Conservation (phyloP, 208 protist species). For the Trypanosoma grayi region DNA sequence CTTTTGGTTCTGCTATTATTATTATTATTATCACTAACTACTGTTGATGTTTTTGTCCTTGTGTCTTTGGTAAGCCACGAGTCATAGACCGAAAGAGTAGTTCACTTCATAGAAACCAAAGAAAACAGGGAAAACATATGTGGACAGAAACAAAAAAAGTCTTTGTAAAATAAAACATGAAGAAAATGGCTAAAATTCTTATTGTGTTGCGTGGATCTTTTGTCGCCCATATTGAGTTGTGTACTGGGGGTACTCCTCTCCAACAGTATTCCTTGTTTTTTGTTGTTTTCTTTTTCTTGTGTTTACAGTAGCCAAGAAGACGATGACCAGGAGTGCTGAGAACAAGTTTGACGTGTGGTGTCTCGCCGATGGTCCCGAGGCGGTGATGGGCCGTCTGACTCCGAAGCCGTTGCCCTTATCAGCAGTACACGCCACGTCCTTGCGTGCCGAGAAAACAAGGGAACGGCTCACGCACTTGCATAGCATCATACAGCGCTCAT, state of each 20-base stretch:
- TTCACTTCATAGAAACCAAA: neutral
- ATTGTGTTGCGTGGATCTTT: neutral
- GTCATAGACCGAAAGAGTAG: neutral
- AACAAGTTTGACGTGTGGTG: neutral
- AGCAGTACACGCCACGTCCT: neutral
- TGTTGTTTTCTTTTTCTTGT: neutral
- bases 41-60: neutral
- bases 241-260: too few species aligned
- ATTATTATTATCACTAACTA: neutral
- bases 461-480: slow-evolving; percentile 12
- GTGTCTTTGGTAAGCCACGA: neutral
- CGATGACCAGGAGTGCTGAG: too few species aligned
- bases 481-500: slow-evolving; percentile 11
- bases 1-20: slow-evolving; percentile 1
- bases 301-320: neutral
- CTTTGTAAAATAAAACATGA: too few species aligned
- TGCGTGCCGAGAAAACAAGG: neutral
- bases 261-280: neutral
- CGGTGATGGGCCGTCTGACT: neutral
- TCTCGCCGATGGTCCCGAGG: neutral
- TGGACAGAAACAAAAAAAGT: neutral
- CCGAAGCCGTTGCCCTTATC: neutral
- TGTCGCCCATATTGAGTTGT: neutral
- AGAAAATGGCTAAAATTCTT: too few species aligned
- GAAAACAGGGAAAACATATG: neutral